phyloP scores from a whole-genome alignment of 2,329 filamentous ascomycete genomes.

The Ophidiomyces ophidiicola region DNA sequence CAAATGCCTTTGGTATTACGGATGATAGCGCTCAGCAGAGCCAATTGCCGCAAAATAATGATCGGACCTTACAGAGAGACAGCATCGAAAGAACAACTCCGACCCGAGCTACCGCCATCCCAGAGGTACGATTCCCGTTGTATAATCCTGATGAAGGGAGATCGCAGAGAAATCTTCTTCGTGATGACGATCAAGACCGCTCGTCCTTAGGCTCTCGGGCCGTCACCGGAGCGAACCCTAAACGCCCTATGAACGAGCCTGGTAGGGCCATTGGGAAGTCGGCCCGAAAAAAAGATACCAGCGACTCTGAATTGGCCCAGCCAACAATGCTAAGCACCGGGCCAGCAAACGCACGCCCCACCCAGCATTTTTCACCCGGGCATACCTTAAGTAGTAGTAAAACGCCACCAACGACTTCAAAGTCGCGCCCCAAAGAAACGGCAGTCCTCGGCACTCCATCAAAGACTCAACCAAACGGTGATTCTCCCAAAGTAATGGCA shows the following conservation, averaged over 20 bases:
- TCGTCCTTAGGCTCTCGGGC: slow-evolving; percentile 7
- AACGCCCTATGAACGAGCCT: background rate
- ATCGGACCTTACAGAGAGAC: background rate
- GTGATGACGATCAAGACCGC: background rate
- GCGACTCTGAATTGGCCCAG: background rate
- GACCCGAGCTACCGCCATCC: background rate
- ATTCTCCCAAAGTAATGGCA: background rate
- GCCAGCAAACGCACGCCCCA: background rate
- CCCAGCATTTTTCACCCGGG: background rate
- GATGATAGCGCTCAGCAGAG: background rate
- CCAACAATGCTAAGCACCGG: background rate
- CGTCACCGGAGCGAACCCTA: background rate
- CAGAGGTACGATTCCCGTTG: background rate
- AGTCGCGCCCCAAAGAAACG: background rate
- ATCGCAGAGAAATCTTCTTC: background rate
- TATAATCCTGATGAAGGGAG: background rate
- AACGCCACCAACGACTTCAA: background rate
- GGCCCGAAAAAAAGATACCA: background rate
- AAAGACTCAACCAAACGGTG: no score
- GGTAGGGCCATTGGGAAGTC: no score
- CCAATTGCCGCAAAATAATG: background rate
- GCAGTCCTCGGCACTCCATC: background rate
- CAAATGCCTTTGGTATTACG: background rate
- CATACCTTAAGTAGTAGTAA: background rate
- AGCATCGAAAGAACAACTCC: background rate